Evolutionary conservation across 352 stramenopile species (phyloP), one percentile per base, ranked within the genome.

Genomic region (Elongisporangium undulatum): DNA sequence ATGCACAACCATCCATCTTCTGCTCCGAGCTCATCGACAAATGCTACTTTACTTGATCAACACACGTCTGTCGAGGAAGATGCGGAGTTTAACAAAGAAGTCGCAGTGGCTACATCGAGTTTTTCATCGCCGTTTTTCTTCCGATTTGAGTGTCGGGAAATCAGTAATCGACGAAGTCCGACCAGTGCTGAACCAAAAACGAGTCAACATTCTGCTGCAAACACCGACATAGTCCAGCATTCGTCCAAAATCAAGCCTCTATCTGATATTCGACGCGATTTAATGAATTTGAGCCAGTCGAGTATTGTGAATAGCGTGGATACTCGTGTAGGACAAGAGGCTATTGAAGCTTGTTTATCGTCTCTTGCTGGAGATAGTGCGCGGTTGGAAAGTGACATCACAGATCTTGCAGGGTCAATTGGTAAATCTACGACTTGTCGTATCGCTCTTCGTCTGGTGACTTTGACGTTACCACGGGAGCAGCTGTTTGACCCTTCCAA

Each of bases 81-180:
- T 56, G 82, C 77, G 0, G 79, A 92, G 60, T 78, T 92, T 48
- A 92, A 94, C 68, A 92, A 92, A 62, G 85, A 92, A 64, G 85
- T 92, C 0, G 85, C 81, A 1, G 85, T 87, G 17, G 82, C 83
- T 7, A 92, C 82, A 9, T 95, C 84, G 16, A 91, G 77, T 29
- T 91, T 94, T 56, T 94, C 82, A 13, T 74, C 85, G 8, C 83
- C 87, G 39, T 93, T 94, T 56, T 95, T 95, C 63, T 89, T 95
- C 24, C 84, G 70, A 10, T 94, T 94, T 51, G 87, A 95, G 58
- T 94, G 75, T 39, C 80, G 79, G 21, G 69, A 92, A 54, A 58
- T 92, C 17, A 77, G 60, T 23, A 63, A 55, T 12, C 65, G 69
- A 26, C 67, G 69, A 24, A 48, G 24, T 57, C 41, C 66, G 17